Percentiles rank a stretch among this genome's conserved stretches.
These are phyloP conservation scores for Dioszegia aurantiaca DNA, from an alignment of 768 basidiomycete species.

Conservation along the genomic window DNA sequence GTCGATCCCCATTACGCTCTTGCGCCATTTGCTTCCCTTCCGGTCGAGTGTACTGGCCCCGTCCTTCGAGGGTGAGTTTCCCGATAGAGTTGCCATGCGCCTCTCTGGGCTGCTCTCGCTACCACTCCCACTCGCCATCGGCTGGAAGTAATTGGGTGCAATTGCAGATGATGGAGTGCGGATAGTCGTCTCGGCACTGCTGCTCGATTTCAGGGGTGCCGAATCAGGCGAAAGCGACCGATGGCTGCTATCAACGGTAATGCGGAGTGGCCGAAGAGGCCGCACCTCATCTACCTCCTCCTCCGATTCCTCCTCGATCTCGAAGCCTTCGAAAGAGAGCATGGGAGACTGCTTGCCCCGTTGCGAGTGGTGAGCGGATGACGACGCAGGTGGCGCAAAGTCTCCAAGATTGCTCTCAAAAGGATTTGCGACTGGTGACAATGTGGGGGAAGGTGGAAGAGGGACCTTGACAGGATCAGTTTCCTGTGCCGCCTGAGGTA, in stretches of 20 bases:
- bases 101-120: slow-evolving; percentile 13
- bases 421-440: slow-evolving; percentile 10
- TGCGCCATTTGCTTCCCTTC: slow-evolving; percentile 27
- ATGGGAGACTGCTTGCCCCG: slow-evolving; percentile 23
- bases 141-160: neutral
- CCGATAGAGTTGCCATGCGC: neutral
- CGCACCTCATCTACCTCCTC: slow-evolving; percentile 24
- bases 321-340: slow-evolving; percentile 37
- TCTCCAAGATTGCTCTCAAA: neutral
- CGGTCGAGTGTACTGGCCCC: slow-evolving; percentile 1
- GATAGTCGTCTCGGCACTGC: slow-evolving; percentile 8
- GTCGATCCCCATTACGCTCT: slow-evolving; percentile 37
- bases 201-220: slow-evolving; percentile 12
- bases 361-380: neutral
- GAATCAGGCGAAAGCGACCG: slow-evolving; percentile 4
- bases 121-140: slow-evolving; percentile 2
- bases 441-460: slow-evolving; percentile 30
- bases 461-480: slow-evolving; percentile 31
- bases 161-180: neutral
- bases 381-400: neutral
- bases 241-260: slow-evolving; percentile 6
- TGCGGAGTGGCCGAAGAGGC: slow-evolving; percentile 23
- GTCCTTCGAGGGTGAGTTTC: slow-evolving; percentile 11
- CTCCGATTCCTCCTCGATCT: slow-evolving; percentile 25
- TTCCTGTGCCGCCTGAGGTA: neutral